Percentiles rank a stretch among this genome's conserved stretches.
These are phyloP conservation scores for Apocynum venetum DNA, from an alignment of 257 asterid genomes.

Conservation along the genomic window DNA sequence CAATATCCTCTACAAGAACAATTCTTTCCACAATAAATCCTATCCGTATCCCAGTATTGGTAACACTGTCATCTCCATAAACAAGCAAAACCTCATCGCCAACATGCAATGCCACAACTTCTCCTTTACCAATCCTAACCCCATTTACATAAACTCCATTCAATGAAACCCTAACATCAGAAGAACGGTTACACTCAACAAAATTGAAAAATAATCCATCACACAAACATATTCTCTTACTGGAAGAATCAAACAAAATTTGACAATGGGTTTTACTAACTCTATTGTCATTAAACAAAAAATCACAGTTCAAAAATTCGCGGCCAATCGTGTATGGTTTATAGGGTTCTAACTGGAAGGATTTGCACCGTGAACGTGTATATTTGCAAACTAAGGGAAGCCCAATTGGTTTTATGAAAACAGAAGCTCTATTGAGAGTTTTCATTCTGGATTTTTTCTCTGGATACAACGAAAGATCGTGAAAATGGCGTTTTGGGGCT, in stretches of 20 bases:
- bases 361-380: slow-evolving; percentile 39
- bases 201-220: slow-evolving; percentile 52
- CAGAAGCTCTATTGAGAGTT: slow-evolving; percentile 36
- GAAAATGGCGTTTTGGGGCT: slow-evolving; percentile 30
- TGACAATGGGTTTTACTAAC: slow-evolving; percentile 70
- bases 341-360: slow-evolving; percentile 46
- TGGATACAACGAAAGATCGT: slow-evolving; percentile 23
- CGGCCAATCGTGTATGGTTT: slow-evolving; percentile 70
- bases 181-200: slow-evolving; percentile 24
- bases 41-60: slow-evolving; percentile 32
- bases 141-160: slow-evolving; percentile 77
- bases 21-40: slow-evolving; percentile 63
- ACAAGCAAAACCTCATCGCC: slow-evolving; percentile 69
- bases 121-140: slow-evolving; percentile 35
- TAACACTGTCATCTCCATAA: slow-evolving; percentile 37
- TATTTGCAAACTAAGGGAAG: slow-evolving; percentile 51
- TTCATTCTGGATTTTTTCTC: slow-evolving; percentile 32
- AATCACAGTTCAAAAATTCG: slow-evolving; percentile 43
- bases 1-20: slow-evolving; percentile 51
- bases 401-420: slow-evolving; percentile 43
- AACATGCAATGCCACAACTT: slow-evolving; percentile 45
- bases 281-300: slow-evolving; percentile 43
- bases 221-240: slow-evolving; percentile 44
- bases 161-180: slow-evolving; percentile 46
- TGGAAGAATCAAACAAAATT: slow-evolving; percentile 50